Conservation (phyloP, 176 grass and related monocot species). For the Eremochloa ophiuroides region DNA sequence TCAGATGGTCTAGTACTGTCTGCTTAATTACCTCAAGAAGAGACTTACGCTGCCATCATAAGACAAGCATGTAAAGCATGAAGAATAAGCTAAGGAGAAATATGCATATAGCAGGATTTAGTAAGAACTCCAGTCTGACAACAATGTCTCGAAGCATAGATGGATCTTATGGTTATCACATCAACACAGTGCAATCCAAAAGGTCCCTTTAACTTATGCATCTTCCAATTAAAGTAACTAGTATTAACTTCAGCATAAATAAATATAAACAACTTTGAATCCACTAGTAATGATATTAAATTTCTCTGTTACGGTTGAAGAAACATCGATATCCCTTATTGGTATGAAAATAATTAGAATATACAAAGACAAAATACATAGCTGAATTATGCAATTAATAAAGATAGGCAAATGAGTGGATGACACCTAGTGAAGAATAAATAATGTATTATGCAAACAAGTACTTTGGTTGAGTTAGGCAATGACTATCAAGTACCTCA, state of each 20-base stretch:
- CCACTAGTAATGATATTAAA: background rate
- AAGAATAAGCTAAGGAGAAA: conserved; percentile 7
- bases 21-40: conserved; percentile 90
- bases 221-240: background rate
- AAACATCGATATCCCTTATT: background rate
- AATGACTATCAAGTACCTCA: conserved; percentile 54
- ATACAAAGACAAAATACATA: background rate
- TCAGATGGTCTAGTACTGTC: conserved; percentile 88
- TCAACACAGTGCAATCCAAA: background rate
- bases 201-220: background rate
- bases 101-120: conserved; percentile 12
- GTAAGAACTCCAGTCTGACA: background rate
- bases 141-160: background rate
- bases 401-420: background rate
- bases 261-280: background rate
- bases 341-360: background rate
- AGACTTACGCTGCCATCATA: conserved; percentile 63
- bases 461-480: background rate
- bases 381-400: background rate
- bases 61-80: conserved; percentile 8
- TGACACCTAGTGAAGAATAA: background rate
- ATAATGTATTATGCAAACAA: background rate
- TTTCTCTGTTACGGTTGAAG: background rate
- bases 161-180: background rate
- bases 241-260: background rate